phyloP scores from a whole-genome alignment of 108 stramenopile genomes.

The Skeletonema tropicum region DNA sequence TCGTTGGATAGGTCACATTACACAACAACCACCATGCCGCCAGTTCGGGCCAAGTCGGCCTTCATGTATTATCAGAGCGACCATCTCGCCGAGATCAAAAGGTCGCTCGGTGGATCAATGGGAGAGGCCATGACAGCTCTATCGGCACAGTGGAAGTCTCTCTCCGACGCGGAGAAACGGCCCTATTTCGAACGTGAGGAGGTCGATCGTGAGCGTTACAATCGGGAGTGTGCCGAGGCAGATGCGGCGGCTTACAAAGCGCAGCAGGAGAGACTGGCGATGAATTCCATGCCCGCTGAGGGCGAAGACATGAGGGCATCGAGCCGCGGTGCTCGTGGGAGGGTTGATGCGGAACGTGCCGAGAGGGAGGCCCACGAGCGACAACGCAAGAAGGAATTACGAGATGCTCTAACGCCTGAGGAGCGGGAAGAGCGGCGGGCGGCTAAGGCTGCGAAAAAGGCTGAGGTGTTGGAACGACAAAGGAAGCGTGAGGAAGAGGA shows the following conservation, averaged over 20 bases:
- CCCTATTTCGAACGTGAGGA: conserved; percentile 66
- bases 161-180: conserved; percentile 41
- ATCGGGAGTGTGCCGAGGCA: conserved; percentile 71
- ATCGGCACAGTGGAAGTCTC: conserved; percentile 73
- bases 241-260: conserved; percentile 60
- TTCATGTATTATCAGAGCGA: conserved; percentile 83
- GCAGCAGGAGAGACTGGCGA: conserved; percentile 62
- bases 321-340: conserved; percentile 63
- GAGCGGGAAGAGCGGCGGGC: conserved; percentile 55
- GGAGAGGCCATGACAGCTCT: conserved; percentile 87
- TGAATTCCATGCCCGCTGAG: conserved; percentile 51
- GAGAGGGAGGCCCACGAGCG: conserved; percentile 27
- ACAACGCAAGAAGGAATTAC: conserved; percentile 17
- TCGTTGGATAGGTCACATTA: background rate
- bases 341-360: conserved; percentile 57
- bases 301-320: conserved; percentile 47
- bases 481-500: conserved; percentile 61
- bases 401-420: conserved; percentile 48
- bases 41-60: conserved; percentile 78
- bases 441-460: conserved; percentile 53
- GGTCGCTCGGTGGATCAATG: conserved; percentile 65
- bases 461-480: conserved; percentile 70
- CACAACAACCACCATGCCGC: conserved; percentile 39
- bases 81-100: conserved; percentile 64
- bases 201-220: conserved; percentile 73